These are phyloP conservation scores for Salix caprea DNA, from an alignment of 345 rosid species.

Conservation along the genomic window DNA sequence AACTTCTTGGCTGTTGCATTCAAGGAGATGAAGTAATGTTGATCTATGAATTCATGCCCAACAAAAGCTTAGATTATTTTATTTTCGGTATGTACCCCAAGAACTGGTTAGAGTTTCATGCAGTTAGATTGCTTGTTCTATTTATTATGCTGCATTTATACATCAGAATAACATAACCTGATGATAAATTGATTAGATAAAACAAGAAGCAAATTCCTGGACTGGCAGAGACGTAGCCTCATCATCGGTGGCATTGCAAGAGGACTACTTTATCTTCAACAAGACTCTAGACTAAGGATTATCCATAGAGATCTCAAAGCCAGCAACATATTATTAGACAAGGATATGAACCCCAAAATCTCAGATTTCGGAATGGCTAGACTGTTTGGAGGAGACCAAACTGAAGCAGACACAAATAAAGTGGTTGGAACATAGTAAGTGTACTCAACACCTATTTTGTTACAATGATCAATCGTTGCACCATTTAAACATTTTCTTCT, in stretches of 20 bases:
- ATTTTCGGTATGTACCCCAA: conserved; percentile 24
- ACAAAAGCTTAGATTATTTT: conserved; percentile 32
- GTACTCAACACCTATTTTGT: background rate
- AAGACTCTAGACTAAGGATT: conserved; percentile 20
- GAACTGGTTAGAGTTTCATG: background rate
- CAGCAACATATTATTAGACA: conserved; percentile 10
- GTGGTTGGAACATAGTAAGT: conserved; percentile 4
- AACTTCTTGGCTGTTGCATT: conserved; percentile 32
- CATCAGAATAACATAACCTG: background rate
- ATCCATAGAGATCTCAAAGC: conserved; percentile 25
- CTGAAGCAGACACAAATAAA: background rate
- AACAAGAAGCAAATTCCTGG: conserved; percentile 14
- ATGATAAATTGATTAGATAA: conserved; percentile 19
- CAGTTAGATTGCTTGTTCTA: background rate
- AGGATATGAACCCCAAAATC: conserved; percentile 4
- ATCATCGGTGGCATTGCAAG: conserved; percentile 37
- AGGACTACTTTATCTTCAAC: conserved; percentile 44
- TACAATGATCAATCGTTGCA: no score
- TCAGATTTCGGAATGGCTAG: conserved; percentile 7
- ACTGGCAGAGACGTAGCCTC: conserved; percentile 33
- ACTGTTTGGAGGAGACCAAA: background rate
- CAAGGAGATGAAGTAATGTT: conserved; percentile 24
- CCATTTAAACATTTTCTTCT: background rate
- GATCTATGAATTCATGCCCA: conserved; percentile 31
- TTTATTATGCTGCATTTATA: background rate